Base-by-base conservation (phyloP, 2,329 filamentous ascomycete genomes). In the Calonectria hongkongensis region DNA sequence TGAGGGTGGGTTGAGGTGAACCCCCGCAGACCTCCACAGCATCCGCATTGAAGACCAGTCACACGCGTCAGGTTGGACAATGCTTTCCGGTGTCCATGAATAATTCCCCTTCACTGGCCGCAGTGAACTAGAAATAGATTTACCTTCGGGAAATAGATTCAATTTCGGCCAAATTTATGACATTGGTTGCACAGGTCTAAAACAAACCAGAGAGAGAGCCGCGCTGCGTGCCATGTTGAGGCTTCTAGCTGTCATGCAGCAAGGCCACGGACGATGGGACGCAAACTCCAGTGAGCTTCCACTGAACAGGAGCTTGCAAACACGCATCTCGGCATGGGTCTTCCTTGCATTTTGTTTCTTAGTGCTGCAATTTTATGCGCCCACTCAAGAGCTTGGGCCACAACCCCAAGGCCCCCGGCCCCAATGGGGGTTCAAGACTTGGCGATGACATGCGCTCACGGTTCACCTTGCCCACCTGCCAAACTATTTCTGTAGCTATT, bases 311-410 rank as follows among this genome's bases (percentile, higher is more conserved):
- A 47, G n/a, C 6, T 2, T 16, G 5, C 54, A 60, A 60, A 41
- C 36, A 41, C 33, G 33, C 54, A 27, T 28, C 16, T 5, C 2
- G 0, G 8, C n/a, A n/a, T n/a, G 33, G 13, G 13, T 60, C 6
- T 41, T 60, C 54, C 54, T 36, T 41, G 36, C 33, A 41, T 12
- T 25, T 60, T 60, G 54, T 60, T 60, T 60, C 54, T 60, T 60
- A 27, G 21, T 60, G 54, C 41, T 41, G 54, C 27, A 60, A 60
- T 60, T 60, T 60, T 60, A 60, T 60, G 54, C 54, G 27, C 33
- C 33, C 54, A 41, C 21, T 25, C 54, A 10, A 39, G 21, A 60
- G 54, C 54, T 60, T 41, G 36, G 54, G 54, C 21, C 54, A 27
- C 9, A 21, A 41, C 54, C 33, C 33, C 33, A 36, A 25, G n/a